A percentile compares a stretch with the other conserved stretches of the same genome.
Evolutionary conservation across 2,329 filamentous ascomycete genomes (phyloP).

Genomic region (Paracorniculantispora psalliotae): DNA sequence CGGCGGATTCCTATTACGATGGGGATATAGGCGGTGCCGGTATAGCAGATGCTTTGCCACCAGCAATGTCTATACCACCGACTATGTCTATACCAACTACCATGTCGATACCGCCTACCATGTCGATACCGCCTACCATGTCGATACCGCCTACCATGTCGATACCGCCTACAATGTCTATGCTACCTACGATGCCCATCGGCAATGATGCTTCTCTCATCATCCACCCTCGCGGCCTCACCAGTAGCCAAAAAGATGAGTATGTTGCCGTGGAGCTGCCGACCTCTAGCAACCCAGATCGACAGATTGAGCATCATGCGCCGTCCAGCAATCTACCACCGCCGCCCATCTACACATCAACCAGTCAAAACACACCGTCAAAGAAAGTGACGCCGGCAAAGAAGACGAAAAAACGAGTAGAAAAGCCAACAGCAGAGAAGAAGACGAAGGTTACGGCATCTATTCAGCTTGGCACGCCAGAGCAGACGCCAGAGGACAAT

Average conservation of each 20-base stretch:
- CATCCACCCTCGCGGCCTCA: conserved; percentile 30
- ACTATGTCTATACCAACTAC: too few relatives aligned
- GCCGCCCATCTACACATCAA: background rate
- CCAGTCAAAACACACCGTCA: background rate
- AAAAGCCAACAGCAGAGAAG: background rate
- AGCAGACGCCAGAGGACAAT: background rate
- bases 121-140: too few relatives aligned
- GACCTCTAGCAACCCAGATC: conserved; percentile 16
- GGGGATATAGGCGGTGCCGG: too few relatives aligned
- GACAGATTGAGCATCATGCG: background rate
- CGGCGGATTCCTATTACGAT: background rate
- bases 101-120: too few relatives aligned
- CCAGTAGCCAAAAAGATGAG: conserved; percentile 33
- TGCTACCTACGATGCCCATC: conserved; percentile 18
- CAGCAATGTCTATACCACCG: too few relatives aligned
- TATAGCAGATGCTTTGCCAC: too few relatives aligned
- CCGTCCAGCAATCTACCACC: background rate
- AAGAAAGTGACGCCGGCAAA: background rate
- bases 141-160: too few relatives aligned
- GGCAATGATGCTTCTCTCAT: conserved; percentile 27
- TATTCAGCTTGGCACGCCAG: background rate
- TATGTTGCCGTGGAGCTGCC: conserved; percentile 26
- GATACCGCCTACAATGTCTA: too few relatives aligned
- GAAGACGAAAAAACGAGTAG: background rate
- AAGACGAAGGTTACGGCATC: background rate